Percentiles rank a stretch among this genome's conserved stretches.
Conservation (phyloP, 2,329 filamentous ascomycete genomes). For the Colletotrichum higginsianum region DNA sequence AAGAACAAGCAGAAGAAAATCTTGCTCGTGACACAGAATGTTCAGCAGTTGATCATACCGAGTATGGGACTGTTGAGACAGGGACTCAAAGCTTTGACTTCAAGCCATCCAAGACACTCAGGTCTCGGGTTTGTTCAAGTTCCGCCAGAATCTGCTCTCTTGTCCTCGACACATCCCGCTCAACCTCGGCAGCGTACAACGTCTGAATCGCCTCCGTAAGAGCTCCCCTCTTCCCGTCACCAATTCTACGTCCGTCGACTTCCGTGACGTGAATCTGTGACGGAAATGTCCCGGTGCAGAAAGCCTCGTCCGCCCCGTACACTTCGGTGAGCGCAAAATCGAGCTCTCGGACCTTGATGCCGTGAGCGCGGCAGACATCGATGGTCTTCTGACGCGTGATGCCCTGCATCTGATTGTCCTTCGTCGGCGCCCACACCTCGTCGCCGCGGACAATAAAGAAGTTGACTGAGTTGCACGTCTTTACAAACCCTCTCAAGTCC, state of each 20-base stretch:
- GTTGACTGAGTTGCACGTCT: conserved; percentile 52
- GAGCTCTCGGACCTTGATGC: conserved; percentile 47
- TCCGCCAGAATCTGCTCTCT: conserved; percentile 45
- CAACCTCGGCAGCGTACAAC: conserved; percentile 45
- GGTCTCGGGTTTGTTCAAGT: conserved; percentile 46
- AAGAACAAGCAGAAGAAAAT: neutral
- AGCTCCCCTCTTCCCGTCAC: conserved; percentile 45
- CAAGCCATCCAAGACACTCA: conserved; percentile 41
- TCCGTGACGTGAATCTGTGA: conserved; percentile 48
- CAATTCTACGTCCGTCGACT: conserved; percentile 46
- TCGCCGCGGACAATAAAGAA: conserved; percentile 51
- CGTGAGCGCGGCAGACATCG: conserved; percentile 48
- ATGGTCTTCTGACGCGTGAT: conserved; percentile 51
- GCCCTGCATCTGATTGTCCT: conserved; percentile 51
- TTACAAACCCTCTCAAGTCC: conserved; percentile 49
- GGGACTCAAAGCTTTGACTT: conserved; percentile 9
- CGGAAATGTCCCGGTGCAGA: conserved; percentile 51
- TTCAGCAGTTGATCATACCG: neutral
- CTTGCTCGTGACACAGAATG: neutral
- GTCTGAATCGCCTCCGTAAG: conserved; percentile 47
- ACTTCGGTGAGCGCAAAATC: conserved; percentile 50
- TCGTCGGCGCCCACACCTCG: conserved; percentile 52
- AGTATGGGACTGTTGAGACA: neutral
- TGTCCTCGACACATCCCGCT: conserved; percentile 43
- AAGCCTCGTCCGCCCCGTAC: conserved; percentile 50